Percentiles rank a stretch among this genome's conserved stretches.
Evolutionary conservation across 2,329 filamentous ascomycete genomes (phyloP).

Genomic region (Aureobasidium subglaciale): DNA sequence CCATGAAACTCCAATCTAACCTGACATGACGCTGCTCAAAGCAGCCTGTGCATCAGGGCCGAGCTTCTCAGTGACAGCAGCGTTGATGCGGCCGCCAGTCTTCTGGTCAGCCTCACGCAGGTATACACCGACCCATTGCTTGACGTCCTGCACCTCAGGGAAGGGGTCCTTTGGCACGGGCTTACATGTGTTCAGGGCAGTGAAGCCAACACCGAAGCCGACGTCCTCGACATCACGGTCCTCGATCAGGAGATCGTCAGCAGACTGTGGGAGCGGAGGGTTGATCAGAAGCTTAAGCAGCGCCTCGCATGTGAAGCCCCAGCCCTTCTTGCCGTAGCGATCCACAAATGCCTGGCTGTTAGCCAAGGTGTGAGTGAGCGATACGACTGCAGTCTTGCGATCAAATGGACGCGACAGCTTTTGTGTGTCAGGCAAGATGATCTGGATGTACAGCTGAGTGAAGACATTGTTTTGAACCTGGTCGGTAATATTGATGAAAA

Average conservation of each 20-base stretch:
- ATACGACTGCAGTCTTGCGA: conserved; percentile 88
- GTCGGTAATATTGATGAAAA: conserved; percentile 81
- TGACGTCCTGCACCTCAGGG: conserved; percentile 73
- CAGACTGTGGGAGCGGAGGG: conserved; percentile 62
- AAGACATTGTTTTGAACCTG: conserved; percentile 72
- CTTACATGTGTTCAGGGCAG: conserved; percentile 84
- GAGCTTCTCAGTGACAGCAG: conserved; percentile 66
- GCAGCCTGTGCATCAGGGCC: conserved; percentile 34
- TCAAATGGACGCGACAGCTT: conserved; percentile 82
- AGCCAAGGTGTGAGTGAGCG: conserved; percentile 83
- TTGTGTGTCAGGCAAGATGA: conserved; percentile 83
- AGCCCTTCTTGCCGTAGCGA: conserved; percentile 67
- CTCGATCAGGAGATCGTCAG: conserved; percentile 62
- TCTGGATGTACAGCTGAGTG: conserved; percentile 72
- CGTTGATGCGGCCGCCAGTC: conserved; percentile 62
- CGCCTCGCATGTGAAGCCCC: conserved; percentile 84
- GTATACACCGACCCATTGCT: conserved; percentile 74
- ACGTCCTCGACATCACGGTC: conserved; percentile 94
- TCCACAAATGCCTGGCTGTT: conserved; percentile 78
- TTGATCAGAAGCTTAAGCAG: conserved; percentile 84
- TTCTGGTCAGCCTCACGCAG: conserved; percentile 70
- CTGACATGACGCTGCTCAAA: conserved; percentile 31
- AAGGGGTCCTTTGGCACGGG: conserved; percentile 69
- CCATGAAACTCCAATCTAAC: too few species aligned
- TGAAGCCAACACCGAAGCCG: conserved; percentile 90